Conservation (phyloP, 2,329 filamentous ascomycete genomes). For the Neonectria faginata region DNA sequence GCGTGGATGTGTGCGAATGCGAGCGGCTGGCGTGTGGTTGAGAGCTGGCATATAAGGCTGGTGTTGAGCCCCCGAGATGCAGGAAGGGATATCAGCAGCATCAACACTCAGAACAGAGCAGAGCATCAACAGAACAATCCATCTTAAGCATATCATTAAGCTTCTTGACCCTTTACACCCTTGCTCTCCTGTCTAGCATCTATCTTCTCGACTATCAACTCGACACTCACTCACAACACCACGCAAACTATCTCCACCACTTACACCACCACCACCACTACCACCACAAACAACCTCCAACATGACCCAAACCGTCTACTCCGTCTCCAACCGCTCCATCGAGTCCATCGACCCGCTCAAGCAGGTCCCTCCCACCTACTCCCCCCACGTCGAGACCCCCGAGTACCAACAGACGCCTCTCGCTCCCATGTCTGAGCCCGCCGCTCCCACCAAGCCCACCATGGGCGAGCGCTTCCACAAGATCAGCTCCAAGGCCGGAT, state of each 20-base stretch:
- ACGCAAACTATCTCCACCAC: constrained; percentile 6
- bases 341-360: constrained; percentile 39
- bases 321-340: constrained; percentile 31
- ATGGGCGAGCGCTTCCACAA: constrained; percentile 72
- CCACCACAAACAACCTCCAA: constrained; percentile 1
- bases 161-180: background rate
- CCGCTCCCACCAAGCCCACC: constrained; percentile 46
- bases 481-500: constrained; percentile 72
- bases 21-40: constrained; percentile 6
- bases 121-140: constrained; percentile 8
- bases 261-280: no score
- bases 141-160: constrained; percentile 20
- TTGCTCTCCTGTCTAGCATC: background rate
- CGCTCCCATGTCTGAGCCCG: constrained; percentile 20
- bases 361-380: constrained; percentile 39
- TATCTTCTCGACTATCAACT: background rate
- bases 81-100: background rate
- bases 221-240: constrained; percentile 2
- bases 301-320: constrained; percentile 34
- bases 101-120: constrained; percentile 9
- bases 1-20: constrained; percentile 33
- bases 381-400: constrained; percentile 22
- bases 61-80: background rate
- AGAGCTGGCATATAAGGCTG: constrained; percentile 36
- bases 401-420: constrained; percentile 11